A percentile compares a stretch with the other conserved stretches of the same genome.
Conservation (phyloP, 805 yeast genomes). For the Cyberlindnera petersonii region DNA sequence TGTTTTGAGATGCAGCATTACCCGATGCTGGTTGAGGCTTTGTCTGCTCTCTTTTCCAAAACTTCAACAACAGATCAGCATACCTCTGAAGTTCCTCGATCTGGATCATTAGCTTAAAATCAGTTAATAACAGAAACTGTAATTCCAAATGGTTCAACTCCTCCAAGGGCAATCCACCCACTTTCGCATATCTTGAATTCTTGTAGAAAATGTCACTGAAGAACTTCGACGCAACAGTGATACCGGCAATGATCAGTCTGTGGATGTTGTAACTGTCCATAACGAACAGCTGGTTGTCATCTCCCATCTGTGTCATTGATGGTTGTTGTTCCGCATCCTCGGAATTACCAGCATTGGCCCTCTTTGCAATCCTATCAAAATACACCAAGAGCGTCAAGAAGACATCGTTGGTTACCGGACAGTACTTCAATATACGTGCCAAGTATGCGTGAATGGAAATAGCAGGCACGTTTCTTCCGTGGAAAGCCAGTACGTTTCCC, state of each 20-base stretch:
- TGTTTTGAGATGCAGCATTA: constrained; percentile 4
- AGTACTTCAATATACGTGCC: constrained; percentile 86
- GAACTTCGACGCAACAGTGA: constrained; percentile 92
- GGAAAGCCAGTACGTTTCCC: constrained; percentile 81
- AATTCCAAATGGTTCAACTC: constrained; percentile 90
- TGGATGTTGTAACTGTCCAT: constrained; percentile 97
- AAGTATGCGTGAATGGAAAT: constrained; percentile 86
- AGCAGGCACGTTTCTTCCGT: constrained; percentile 96
- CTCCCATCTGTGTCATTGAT: constrained; percentile 13
- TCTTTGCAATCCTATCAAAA: constrained; percentile 88
- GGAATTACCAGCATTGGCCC: constrained; percentile 54
- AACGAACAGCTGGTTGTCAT: constrained; percentile 66
- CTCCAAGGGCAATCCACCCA: constrained; percentile 90
- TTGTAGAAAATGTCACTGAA: constrained; percentile 93
- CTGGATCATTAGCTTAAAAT: constrained; percentile 81
- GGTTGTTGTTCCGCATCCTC: constrained; percentile 20
- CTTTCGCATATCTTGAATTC: constrained; percentile 90
- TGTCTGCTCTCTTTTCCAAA: constrained; percentile 65
- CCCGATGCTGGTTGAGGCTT: constrained; percentile 11
- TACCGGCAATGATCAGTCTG: constrained; percentile 87
- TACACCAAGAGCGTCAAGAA: constrained; percentile 86
- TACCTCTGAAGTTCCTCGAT: constrained; percentile 88
- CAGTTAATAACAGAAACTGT: constrained; percentile 79
- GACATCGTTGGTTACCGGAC: constrained; percentile 98
- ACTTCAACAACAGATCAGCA: constrained; percentile 79